Evolutionary conservation across 768 basidiomycete genomes (phyloP), one percentile per base, ranked within the genome.

Genomic region (Suillus discolor): DNA sequence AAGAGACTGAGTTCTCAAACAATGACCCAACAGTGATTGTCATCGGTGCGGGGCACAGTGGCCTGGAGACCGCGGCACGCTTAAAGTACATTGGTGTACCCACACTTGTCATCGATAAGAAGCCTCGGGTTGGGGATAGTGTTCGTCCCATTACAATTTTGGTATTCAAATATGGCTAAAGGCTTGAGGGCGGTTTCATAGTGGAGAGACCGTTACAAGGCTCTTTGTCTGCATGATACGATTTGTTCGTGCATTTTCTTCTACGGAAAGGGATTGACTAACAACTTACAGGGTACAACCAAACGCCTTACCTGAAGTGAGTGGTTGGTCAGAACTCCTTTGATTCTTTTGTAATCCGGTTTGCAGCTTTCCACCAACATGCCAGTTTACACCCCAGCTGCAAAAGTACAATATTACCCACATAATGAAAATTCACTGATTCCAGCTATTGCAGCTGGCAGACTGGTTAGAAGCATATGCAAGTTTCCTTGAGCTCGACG

Each of bases 11-110:
- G 39, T 88, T 88, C 68, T 75, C 74, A 38, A 82, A 81, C n/a
- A 71, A 68, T 9, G 80, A 83, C 44, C 89, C 89, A 0, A 81
- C 80, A 1, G 91, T 89, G 12, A 73, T 92, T 36, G 78, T 91
- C 31, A 76, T 90, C 25, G 88, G 89, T 13, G 89, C 82, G 0
- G 89, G 89, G 0, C 91, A 92, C 64, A 84, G 83, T 67, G 92
- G 91, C 2, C 75, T 94, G 34, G 85, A 82, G 47, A 72, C 86
- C 2, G 89, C 90, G 0, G 88, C 89, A 2, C 80, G 89, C 23
- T 77, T 93, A 62, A 88, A 88, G 70, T 80, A 79, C 49, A 77
- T 91, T 31, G 86, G 83, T n/a, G 75, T 93, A 15, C 69, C 79
- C 1, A 77, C 82, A 1, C 76, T 94, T 12, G 74, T 89, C n/a